Evolutionary conservation across 768 basidiomycete genomes (phyloP).

Genomic region (Tylopilus subfusipes): DNA sequence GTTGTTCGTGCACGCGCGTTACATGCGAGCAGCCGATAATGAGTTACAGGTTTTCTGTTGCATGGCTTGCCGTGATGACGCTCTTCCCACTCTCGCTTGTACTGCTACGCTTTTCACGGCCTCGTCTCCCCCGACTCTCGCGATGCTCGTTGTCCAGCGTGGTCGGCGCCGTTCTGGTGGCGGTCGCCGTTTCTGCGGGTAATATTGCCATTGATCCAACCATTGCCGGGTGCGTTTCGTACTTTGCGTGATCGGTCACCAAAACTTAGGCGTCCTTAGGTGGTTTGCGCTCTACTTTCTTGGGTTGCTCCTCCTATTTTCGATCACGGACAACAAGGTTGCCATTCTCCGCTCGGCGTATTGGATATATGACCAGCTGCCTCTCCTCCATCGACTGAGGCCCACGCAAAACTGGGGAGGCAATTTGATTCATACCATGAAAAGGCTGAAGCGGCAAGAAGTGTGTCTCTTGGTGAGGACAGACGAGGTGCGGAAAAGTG

Average conservation of each 20-base stretch:
- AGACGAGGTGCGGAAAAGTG: conserved; percentile 52
- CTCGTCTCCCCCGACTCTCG: conserved; percentile 46
- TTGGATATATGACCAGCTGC: conserved; percentile 64
- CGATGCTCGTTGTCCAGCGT: conserved; percentile 41
- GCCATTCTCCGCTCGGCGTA: conserved; percentile 49
- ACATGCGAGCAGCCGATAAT: conserved; percentile 1
- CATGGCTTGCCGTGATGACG: conserved; percentile 63
- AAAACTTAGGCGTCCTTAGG: conserved; percentile 29
- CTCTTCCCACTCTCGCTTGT: conserved; percentile 61
- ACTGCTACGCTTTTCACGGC: conserved; percentile 62
- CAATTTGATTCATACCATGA: conserved; percentile 44
- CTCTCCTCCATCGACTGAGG: conserved; percentile 40
- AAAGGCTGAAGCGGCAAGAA: conserved; percentile 45
- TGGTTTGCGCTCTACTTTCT: conserved; percentile 64
- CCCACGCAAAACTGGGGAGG: conserved; percentile 41
- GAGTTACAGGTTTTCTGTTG: conserved; percentile 53
- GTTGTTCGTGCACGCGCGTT: conserved; percentile 6
- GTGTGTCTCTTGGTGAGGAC: conserved; percentile 60
- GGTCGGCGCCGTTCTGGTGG: conserved; percentile 41
- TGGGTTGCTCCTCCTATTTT: conserved; percentile 46
- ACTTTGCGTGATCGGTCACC: not conserved
- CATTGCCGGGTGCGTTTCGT: conserved; percentile 46
- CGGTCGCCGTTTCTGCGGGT: conserved; percentile 47
- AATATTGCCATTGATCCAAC: conserved; percentile 57
- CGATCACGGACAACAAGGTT: conserved; percentile 52